phyloP scores from a whole-genome alignment of 2,329 filamentous ascomycete genomes.

The Fusarium palustre region DNA sequence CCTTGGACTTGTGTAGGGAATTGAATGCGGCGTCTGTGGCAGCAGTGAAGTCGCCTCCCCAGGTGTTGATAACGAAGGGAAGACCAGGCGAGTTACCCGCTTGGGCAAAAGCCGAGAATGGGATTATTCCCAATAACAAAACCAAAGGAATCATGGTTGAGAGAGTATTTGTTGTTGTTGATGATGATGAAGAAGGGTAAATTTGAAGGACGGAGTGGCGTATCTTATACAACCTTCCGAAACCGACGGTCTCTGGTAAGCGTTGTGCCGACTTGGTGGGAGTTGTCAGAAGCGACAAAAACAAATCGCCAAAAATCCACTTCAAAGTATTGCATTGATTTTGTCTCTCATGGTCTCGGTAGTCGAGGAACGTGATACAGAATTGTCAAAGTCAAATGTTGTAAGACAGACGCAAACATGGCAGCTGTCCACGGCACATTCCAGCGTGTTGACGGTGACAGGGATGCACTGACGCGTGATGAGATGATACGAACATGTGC shows the following conservation, averaged over 20 bases:
- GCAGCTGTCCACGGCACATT: constrained; percentile 6
- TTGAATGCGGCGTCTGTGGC: constrained; percentile 64
- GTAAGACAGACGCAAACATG: constrained; percentile 5
- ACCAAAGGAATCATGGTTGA: constrained; percentile 18
- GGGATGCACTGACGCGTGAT: constrained; percentile 24
- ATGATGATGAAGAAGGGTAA: neutral
- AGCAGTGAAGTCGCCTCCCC: constrained; percentile 63
- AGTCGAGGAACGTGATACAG: constrained; percentile 2
- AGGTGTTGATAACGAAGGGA: constrained; percentile 66
- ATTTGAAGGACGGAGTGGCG: constrained; percentile 22
- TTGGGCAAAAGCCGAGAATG: constrained; percentile 17
- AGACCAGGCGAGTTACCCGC: constrained; percentile 54
- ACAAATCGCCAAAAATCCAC: too few species aligned
- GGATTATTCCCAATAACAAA: constrained; percentile 20
- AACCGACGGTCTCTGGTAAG: constrained; percentile 21
- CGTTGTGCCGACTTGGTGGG: neutral
- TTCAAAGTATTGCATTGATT: neutral
- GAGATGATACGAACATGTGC: constrained; percentile 1
- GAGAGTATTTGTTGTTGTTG: neutral
- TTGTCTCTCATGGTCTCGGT: neutral
- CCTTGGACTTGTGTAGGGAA: constrained; percentile 48
- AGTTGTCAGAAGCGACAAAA: neutral
- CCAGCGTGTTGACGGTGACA: constrained; percentile 12
- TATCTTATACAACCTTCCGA: constrained; percentile 27
- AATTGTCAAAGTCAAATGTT: constrained; percentile 17